Conservation (phyloP, 371 early-diverging fungal genomes). For the Blastocladiella emersonii region DNA sequence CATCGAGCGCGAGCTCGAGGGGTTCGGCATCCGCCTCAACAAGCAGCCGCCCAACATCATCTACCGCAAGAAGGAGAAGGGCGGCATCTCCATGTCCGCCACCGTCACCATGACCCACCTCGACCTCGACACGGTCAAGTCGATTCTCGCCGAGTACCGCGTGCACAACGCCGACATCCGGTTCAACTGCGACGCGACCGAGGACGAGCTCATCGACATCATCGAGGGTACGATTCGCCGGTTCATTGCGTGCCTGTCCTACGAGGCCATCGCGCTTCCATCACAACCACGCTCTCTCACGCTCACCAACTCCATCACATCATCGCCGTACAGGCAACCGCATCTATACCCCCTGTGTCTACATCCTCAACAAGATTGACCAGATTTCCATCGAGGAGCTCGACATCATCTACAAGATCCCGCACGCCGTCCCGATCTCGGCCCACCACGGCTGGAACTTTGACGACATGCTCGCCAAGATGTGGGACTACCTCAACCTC, state of each 20-base stretch:
- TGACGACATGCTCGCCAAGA: constrained; percentile 85
- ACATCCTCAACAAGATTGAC: constrained; percentile 94
- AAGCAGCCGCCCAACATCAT: constrained; percentile 81
- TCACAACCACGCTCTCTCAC: too few relatives aligned
- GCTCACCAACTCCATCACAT: background rate
- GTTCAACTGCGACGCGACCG: constrained; percentile 72
- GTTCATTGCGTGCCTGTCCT: background rate
- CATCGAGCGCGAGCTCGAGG: constrained; percentile 95
- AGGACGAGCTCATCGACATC: constrained; percentile 93
- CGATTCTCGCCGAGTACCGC: constrained; percentile 93
- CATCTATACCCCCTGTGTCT: constrained; percentile 61
- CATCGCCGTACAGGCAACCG: background rate
- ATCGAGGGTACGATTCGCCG: constrained; percentile 53
- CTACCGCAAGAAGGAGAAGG: constrained; percentile 93
- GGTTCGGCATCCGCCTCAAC: constrained; percentile 96
- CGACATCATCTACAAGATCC: constrained; percentile 90
- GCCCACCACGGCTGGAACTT: constrained; percentile 98
- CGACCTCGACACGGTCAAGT: constrained; percentile 78
- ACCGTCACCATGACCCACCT: constrained; percentile 79
- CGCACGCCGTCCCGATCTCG: constrained; percentile 94
- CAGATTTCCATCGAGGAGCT: constrained; percentile 81
- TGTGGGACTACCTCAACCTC: constrained; percentile 47
- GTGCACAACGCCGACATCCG: constrained; percentile 72
- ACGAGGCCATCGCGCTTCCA: too few relatives aligned
- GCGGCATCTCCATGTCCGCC: constrained; percentile 91